Evolutionary conservation across 306 rosid species (phyloP), one percentile per base, ranked within the genome.

Genomic region (Delonix regia): DNA sequence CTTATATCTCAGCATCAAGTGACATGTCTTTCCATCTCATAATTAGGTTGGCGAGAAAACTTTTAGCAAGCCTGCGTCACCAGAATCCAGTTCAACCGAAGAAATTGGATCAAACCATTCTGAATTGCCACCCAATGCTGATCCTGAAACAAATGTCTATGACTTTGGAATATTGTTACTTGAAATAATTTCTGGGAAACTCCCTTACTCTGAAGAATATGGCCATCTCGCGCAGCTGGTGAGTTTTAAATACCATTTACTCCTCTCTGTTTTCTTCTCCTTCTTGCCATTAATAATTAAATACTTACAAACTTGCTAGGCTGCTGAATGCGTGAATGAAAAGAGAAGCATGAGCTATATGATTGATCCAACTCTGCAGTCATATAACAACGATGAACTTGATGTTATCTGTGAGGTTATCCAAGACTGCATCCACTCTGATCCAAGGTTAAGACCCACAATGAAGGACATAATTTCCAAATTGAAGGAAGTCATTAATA

Each of bases 101-200:
- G 87, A 19, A 38, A 38, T 85, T 0, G 90, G 85, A 15, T 75
- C 84, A 38, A 88, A 79, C 69, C 80, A 82, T 72, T 81, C 88
- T 11, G 90, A 77, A 73, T 74, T 88, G 81, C 94, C 93, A n/a
- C 96, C 90, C 22, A 79, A 78, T 0, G 83, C 83, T 6, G 92
- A 89, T 85, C 96, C 92, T 16, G 98, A 93, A 80, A 88, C 90
- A 13, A 88, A 96, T 41, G 86, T 93, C 69, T 90, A 90, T 78
- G 63, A 87, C 74, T 91, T 96, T 25, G 99, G 98, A 78, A 33
- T 78, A 33, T 44, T 96, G 80, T 83, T 96, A 78, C 94, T 96
- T 2, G 99, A 96, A 85, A 82, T 84, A 77, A 88, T 96, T 75
- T 88, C 97, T 22, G 98, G 90, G 55, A 93, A 88, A 84, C 88